phyloP scores from a whole-genome alignment of 345 rosid species.

The Acer campestre region DNA sequence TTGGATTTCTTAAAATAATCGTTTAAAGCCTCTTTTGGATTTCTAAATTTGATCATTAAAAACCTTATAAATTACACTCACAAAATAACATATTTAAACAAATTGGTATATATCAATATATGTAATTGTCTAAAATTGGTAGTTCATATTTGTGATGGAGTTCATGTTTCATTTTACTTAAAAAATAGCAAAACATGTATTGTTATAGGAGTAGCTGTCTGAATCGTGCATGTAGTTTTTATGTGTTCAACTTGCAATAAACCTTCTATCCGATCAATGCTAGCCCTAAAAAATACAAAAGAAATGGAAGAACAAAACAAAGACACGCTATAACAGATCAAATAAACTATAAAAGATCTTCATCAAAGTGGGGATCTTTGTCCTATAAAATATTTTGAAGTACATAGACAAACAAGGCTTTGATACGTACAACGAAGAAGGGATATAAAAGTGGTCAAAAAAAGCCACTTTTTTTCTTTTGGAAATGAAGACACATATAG shows the following conservation, averaged over 20 bases:
- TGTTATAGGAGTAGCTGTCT: too few relatives aligned
- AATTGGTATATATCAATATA: too few relatives aligned
- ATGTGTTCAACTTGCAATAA: too few relatives aligned
- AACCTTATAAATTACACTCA: too few relatives aligned
- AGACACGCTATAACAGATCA: background rate
- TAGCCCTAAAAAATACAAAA: background rate
- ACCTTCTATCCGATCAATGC: too few relatives aligned
- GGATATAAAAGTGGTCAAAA: background rate
- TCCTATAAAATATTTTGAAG: background rate
- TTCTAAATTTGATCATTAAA: background rate
- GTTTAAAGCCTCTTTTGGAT: background rate
- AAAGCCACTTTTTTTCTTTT: background rate
- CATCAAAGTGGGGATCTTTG: background rate
- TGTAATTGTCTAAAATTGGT: background rate
- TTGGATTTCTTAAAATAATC: background rate
- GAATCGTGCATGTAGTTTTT: background rate
- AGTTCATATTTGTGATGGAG: background rate
- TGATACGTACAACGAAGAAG: background rate
- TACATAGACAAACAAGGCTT: background rate
- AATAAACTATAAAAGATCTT: background rate
- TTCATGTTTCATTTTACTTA: too few relatives aligned
- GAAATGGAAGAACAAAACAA: background rate
- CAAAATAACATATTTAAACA: too few relatives aligned
- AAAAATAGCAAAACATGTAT: too few relatives aligned
- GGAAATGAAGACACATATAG: background rate